phyloP scores from a whole-genome alignment of 2,329 filamentous ascomycete species.

The Fusarium penzigii region DNA sequence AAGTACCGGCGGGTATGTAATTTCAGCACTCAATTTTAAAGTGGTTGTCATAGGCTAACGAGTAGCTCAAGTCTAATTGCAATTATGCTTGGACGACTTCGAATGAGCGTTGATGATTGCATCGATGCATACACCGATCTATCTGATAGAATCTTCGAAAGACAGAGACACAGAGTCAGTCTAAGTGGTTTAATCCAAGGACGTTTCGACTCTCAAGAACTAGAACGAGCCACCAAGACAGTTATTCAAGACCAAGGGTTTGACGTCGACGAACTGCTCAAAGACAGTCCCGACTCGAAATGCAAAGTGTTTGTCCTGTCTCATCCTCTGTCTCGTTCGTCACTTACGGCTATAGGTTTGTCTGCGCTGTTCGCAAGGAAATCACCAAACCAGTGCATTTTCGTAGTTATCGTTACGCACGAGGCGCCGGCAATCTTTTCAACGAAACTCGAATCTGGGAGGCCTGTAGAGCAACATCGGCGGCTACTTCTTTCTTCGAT shows the following conservation, averaged over 20 bases:
- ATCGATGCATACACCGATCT: slow-evolving; percentile 1
- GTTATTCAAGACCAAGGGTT: background rate
- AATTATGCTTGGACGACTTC: slow-evolving; percentile 41
- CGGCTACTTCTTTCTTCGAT: slow-evolving; percentile 16
- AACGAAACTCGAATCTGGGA: slow-evolving; percentile 4
- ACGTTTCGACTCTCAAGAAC: background rate
- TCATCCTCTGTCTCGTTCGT: too few species aligned
- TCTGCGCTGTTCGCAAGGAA: background rate
- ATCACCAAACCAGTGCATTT: too few species aligned
- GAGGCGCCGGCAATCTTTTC: too few species aligned
- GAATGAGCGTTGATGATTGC: slow-evolving; percentile 3
- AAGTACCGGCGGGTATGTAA: slow-evolving; percentile 29
- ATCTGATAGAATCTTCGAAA: background rate
- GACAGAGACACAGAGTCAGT: background rate
- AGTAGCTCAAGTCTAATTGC: too few species aligned
- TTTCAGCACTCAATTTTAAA: too few species aligned
- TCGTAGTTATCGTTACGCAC: too few species aligned
- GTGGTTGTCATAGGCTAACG: too few species aligned
- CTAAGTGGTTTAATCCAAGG: background rate
- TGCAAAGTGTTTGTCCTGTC: too few species aligned
- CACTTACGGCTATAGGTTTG: background rate
- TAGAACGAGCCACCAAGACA: background rate
- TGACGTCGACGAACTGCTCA: background rate
- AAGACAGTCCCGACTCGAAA: too few species aligned
- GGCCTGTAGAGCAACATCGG: slow-evolving; percentile 17